Evolutionary conservation across 306 rosid genomes (phyloP).

Genomic region (Dryas alaskensis): DNA sequence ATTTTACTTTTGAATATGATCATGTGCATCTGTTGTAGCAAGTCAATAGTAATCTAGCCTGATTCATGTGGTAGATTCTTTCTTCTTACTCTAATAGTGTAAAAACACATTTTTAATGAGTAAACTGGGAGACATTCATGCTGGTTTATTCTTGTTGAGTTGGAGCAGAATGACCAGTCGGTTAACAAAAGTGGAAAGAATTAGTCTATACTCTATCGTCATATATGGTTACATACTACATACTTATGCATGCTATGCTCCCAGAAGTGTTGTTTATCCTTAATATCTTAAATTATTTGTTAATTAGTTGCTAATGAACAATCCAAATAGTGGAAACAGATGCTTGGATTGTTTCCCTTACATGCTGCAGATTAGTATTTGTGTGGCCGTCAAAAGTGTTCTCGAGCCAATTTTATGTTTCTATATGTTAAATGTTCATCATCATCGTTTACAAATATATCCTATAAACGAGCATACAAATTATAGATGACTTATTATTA

Average conservation of each 20-base stretch:
- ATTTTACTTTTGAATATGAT: slow-evolving; percentile 10
- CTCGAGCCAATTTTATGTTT: background rate
- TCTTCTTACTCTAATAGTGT: slow-evolving; percentile 1
- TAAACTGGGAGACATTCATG: background rate
- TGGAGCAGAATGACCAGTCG: no score
- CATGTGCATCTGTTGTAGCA: background rate
- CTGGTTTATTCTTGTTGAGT: background rate
- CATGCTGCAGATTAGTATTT: background rate
- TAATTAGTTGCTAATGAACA: background rate
- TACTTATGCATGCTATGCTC: background rate
- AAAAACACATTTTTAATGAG: background rate
- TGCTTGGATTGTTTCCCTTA: background rate
- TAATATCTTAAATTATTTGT: background rate
- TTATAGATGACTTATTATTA: background rate
- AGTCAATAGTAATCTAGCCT: background rate
- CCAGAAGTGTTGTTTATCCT: background rate
- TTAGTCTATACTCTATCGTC: background rate
- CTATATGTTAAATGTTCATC: background rate
- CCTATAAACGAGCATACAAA: background rate
- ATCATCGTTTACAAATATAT: background rate
- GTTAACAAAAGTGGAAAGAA: background rate
- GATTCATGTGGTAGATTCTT: background rate
- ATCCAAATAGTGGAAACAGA: background rate
- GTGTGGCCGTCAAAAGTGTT: background rate
- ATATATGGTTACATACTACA: background rate